Conservation (phyloP, 1,139 yeast species). For the Arxiozyma telluris region DNA sequence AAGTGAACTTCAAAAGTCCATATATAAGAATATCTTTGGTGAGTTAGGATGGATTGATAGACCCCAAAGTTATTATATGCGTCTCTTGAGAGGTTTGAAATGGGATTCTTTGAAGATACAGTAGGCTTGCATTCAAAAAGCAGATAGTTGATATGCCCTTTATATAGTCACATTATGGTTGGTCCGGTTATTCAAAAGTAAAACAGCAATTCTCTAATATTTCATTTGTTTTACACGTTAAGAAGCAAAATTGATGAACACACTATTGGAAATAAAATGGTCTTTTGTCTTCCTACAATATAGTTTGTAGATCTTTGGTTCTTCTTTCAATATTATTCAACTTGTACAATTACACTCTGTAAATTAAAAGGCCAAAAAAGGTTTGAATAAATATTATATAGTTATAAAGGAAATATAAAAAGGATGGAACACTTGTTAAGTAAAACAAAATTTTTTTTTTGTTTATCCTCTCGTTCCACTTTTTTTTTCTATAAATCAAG, state of each 20-base stretch:
- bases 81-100: background rate
- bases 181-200: background rate
- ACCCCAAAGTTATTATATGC: too few relatives aligned
- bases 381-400: too few relatives aligned
- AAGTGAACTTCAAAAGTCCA: background rate
- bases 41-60: background rate
- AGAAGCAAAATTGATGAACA: too few relatives aligned
- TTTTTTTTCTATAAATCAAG: too few relatives aligned
- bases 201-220: too few relatives aligned
- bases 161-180: too few relatives aligned
- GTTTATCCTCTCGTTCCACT: too few relatives aligned
- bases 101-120: background rate
- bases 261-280: background rate
- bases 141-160: background rate
- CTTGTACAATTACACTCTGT: too few relatives aligned
- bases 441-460: too few relatives aligned
- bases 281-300: background rate
- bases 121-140: background rate
- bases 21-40: background rate
- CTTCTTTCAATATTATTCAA: background rate
- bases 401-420: too few relatives aligned
- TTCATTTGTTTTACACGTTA: background rate
- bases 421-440: too few relatives aligned
- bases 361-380: background rate
- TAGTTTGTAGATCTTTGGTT: too few relatives aligned